Evolutionary conservation across 805 yeast species (phyloP).

Genomic region (Blastobotrys americana): DNA sequence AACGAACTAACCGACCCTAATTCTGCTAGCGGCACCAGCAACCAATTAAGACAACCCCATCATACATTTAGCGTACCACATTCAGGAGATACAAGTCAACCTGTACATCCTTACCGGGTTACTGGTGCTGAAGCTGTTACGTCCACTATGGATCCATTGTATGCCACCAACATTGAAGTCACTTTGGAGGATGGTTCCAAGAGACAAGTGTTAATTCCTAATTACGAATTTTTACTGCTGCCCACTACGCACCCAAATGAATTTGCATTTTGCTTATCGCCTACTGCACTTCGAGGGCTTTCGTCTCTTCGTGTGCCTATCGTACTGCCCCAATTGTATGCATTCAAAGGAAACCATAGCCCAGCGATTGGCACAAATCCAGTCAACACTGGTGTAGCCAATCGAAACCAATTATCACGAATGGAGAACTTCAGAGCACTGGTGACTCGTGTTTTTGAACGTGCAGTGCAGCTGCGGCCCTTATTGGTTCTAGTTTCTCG

Average conservation of each 20-base stretch:
- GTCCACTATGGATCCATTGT: constrained; percentile 1
- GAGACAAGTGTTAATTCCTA: constrained; percentile 4
- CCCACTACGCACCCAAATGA: constrained; percentile 2
- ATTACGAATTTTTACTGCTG: constrained; percentile 10
- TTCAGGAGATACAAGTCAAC: no score
- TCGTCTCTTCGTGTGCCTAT: background rate
- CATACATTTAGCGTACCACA: no score
- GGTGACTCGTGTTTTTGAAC: background rate
- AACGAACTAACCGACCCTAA: no score
- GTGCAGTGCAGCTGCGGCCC: background rate
- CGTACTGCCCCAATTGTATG: background rate
- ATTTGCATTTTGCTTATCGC: constrained; percentile 7
- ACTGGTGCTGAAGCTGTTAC: no score
- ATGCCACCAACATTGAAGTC: constrained; percentile 1
- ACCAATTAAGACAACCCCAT: no score
- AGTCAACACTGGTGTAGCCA: background rate
- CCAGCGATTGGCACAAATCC: background rate
- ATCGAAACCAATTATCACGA: background rate
- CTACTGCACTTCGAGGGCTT: background rate
- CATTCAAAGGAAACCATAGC: background rate
- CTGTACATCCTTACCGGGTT: no score
- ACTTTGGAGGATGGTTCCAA: constrained; percentile 2
- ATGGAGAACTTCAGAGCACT: background rate
- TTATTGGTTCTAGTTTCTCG: background rate
- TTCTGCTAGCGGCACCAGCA: no score